Evolutionary conservation across 495 filamentous ascomycete genomes (phyloP).

Genomic region (Aspergillus saccharolyticus): DNA sequence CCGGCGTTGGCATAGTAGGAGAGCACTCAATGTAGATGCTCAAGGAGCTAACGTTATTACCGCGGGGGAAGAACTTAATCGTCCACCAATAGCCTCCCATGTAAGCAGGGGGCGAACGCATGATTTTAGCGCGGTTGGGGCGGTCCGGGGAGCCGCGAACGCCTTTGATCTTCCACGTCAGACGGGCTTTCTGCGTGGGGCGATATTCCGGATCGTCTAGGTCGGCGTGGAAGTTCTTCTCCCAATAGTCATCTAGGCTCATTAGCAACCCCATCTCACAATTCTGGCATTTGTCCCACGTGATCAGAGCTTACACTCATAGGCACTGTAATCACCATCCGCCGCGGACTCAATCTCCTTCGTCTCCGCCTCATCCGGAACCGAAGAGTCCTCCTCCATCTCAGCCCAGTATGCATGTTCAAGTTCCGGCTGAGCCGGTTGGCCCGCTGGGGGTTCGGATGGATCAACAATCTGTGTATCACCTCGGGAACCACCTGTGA

Average conservation of each 20-base stretch:
- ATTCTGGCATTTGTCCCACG: neutral
- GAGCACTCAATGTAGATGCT: conserved; percentile 64
- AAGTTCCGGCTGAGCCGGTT: conserved; percentile 21
- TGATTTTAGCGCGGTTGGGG: conserved; percentile 54
- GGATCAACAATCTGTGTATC: neutral
- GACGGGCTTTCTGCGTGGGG: conserved; percentile 46
- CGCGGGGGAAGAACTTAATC: conserved; percentile 64
- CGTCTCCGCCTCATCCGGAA: conserved; percentile 55
- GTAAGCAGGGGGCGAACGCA: conserved; percentile 54
- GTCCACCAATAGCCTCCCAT: conserved; percentile 64
- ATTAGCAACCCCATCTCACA: conserved; percentile 12
- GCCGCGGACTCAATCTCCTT: conserved; percentile 49
- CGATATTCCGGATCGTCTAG: conserved; percentile 58
- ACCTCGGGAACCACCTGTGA: neutral
- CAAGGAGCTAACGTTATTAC: conserved; percentile 57
- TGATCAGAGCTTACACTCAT: conserved; percentile 43
- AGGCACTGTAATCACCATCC: conserved; percentile 47
- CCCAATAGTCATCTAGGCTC: conserved; percentile 51
- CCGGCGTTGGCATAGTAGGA: conserved; percentile 34
- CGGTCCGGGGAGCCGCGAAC: conserved; percentile 58
- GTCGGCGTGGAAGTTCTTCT: conserved; percentile 50
- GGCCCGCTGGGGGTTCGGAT: conserved; percentile 4
- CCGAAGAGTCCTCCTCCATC: conserved; percentile 51
- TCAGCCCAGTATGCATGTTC: conserved; percentile 48
- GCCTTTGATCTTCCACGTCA: conserved; percentile 56